Percentiles rank a stretch among this genome's conserved stretches.
Evolutionary conservation across 2,329 filamentous ascomycete genomes (phyloP).

Genomic region (Lasiodiplodia sp.): DNA sequence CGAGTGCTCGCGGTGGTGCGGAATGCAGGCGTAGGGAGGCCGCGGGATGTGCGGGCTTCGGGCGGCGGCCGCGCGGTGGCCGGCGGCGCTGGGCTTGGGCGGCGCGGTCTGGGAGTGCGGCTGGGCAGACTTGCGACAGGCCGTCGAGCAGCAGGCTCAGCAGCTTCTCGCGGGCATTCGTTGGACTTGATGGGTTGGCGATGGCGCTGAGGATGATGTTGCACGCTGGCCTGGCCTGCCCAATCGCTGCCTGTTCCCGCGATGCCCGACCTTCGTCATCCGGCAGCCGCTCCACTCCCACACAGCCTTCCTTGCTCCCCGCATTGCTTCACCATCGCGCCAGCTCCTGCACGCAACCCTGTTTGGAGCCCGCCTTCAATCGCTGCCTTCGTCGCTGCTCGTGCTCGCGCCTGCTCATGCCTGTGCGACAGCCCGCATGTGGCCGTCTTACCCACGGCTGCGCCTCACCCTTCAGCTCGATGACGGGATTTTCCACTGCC

Average conservation of each 20-base stretch:
- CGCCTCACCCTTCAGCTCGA: background rate
- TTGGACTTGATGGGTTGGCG: background rate
- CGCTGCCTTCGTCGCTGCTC: background rate
- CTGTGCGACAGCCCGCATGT: background rate
- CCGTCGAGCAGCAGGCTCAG: conserved; percentile 61
- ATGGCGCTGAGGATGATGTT: conserved; percentile 8
- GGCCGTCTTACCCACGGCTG: background rate
- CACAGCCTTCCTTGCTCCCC: conserved; percentile 6
- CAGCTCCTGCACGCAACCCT: background rate
- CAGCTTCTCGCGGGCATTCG: background rate
- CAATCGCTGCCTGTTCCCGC: conserved; percentile 3
- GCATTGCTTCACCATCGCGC: conserved; percentile 5
- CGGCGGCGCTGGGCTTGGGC: conserved; percentile 17
- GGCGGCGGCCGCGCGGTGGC: conserved; percentile 12
- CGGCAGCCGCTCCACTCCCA: conserved; percentile 4
- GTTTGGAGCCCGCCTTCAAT: background rate
- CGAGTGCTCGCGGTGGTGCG: background rate
- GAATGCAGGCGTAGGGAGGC: conserved; percentile 25
- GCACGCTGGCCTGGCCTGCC: conserved; percentile 14
- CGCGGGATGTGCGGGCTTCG: conserved; percentile 18
- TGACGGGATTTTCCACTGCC: background rate
- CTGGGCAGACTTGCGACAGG: conserved; percentile 72
- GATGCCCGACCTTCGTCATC: conserved; percentile 22
- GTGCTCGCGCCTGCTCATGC: background rate
- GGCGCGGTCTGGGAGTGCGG: conserved; percentile 45